Evolutionary conservation across 371 early-diverging fungal genomes (phyloP), one percentile per base, ranked within the genome.

Genomic region (Mucor mucedo): DNA sequence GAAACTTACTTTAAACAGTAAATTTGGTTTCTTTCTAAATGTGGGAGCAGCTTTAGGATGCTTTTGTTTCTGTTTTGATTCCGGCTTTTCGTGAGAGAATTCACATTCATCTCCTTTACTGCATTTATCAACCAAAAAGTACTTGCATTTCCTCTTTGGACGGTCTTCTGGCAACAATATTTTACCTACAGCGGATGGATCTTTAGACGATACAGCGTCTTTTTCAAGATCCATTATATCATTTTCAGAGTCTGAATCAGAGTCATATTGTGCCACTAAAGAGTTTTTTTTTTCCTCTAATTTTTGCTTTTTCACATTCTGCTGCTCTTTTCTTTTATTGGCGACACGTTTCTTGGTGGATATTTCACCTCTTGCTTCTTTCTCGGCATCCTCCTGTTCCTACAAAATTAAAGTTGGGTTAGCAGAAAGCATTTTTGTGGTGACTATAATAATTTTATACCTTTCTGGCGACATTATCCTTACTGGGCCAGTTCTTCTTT

Each of bases 401-500:
- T 50, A 49, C 29, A 5, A 7, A 30, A 30, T 44, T 35, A 21
- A 28, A 40, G 32, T 28, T 44, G 29, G 13, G 21, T 13, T 16
- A 3, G 14, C 14, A 14, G 4, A 4, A 27, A 3, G 11, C 13
- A 21, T 21, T 35, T 27, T 44, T 45, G 70, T 83, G 21, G 21
- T 21, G 21, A 21, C 21, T 1, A 21, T 21, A 21, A 21, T 1
- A 21, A 0, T 45, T 87, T 32, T 14, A n/a, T 50, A 50, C 50
- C 75, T 87, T 91, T 45, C 77, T 62, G 27, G 59, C 76, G 1
- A 89, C 66, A 69, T 89, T 90, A 1, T 62, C 77, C 56, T 84
- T 73, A 10, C 85, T 86, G 5, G 92, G 92, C 76, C 84, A 91
- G 16, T 78, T 83, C 60, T 78, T 83, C 61, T 89, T 89, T 44